A percentile compares a stretch with the other conserved stretches of the same genome.
Evolutionary conservation across 371 early-diverging fungal genomes (phyloP).

Genomic region (Lichtheimia hyalospora): DNA sequence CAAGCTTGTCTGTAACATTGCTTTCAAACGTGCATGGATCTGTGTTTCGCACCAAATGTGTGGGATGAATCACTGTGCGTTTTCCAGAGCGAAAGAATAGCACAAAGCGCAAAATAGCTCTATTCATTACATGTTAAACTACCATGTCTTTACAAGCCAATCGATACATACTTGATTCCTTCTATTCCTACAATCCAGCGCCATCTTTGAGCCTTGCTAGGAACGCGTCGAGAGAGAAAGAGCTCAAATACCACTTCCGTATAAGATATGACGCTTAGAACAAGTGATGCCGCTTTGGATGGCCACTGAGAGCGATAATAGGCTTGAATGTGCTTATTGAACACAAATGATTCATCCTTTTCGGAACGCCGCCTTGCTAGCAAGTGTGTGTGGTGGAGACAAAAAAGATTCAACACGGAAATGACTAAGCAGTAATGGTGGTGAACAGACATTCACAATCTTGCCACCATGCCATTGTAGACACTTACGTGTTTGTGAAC

Average conservation of each 20-base stretch:
- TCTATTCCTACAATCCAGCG: conserved; percentile 35
- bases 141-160: neutral
- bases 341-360: conserved; percentile 11
- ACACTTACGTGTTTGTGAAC: conserved; percentile 20
- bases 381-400: conserved; percentile 15
- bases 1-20: conserved; percentile 25
- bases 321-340: conserved; percentile 24
- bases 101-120: conserved; percentile 26
- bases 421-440: conserved; percentile 11
- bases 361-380: conserved; percentile 10
- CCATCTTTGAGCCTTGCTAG: conserved; percentile 21
- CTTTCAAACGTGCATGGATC: conserved; percentile 30
- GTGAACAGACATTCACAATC: too few species aligned
- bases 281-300: conserved; percentile 15
- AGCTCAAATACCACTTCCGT: conserved; percentile 40
- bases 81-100: conserved; percentile 22
- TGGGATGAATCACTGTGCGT: conserved; percentile 38
- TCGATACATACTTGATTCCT: conserved; percentile 29
- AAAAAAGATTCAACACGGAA: conserved; percentile 15
- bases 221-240: conserved; percentile 16
- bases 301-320: conserved; percentile 12
- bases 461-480: neutral
- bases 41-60: conserved; percentile 36
- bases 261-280: conserved; percentile 35
- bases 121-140: neutral